Conservation (phyloP, 371 early-diverging fungal genomes). For the Funneliformis caledonium region DNA sequence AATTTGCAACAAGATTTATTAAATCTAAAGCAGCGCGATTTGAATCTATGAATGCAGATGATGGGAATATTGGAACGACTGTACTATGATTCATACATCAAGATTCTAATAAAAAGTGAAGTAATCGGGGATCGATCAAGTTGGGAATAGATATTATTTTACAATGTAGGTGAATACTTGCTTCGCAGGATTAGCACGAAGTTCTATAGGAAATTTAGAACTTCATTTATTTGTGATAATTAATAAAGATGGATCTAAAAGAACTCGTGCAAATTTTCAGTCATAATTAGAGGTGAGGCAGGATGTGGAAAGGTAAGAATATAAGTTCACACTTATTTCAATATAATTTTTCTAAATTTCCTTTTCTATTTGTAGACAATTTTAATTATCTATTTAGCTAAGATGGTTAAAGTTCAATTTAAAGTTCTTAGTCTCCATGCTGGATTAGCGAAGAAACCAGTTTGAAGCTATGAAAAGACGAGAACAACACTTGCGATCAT, state of each 20-base stretch:
- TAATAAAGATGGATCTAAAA: constrained; percentile 36
- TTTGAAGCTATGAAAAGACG: too few relatives aligned
- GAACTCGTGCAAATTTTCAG: constrained; percentile 30
- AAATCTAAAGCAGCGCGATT: constrained; percentile 6
- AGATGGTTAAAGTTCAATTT: constrained; percentile 32
- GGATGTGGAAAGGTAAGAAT: constrained; percentile 36
- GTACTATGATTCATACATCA: too few relatives aligned
- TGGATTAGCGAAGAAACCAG: too few relatives aligned
- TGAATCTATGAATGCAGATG: too few relatives aligned
- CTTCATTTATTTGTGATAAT: constrained; percentile 10
- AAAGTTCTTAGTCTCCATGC: constrained; percentile 29
- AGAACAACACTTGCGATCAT: too few relatives aligned
- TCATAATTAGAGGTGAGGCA: constrained; percentile 36
- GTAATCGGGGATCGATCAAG: neutral
- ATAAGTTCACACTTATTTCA: neutral
- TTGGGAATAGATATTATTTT: constrained; percentile 27
- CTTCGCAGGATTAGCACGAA: constrained; percentile 25
- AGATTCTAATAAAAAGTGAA: constrained; percentile 25
- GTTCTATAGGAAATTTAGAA: constrained; percentile 7
- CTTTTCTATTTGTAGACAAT: constrained; percentile 20
- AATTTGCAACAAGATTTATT: constrained; percentile 33
- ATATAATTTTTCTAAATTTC: neutral
- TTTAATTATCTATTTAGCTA: constrained; percentile 30
- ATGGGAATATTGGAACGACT: neutral
- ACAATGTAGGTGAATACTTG: constrained; percentile 8